Percentiles rank a stretch among this genome's conserved stretches.
Conservation (phyloP, 352 stramenopile species). For the Phytophthora rubi region DNA sequence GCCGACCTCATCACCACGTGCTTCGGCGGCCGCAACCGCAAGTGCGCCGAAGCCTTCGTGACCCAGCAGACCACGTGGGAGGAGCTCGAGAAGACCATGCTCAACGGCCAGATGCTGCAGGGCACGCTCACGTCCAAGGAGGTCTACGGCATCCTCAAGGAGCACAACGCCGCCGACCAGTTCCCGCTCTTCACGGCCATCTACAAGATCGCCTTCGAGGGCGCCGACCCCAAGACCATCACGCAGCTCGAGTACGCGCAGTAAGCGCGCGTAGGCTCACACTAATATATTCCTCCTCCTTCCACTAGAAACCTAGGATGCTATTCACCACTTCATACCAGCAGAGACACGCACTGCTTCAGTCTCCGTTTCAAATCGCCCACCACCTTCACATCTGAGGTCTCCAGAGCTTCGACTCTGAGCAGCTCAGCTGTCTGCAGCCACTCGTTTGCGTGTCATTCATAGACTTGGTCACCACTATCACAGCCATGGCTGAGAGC, state of each 20-base stretch:
- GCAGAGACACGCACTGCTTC: conserved; percentile 11
- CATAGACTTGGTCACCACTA: conserved; percentile 7
- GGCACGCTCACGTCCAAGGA: conserved; percentile 95
- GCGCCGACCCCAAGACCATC: conserved; percentile 85
- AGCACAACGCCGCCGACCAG: conserved; percentile 73
- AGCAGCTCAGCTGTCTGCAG: conserved; percentile 2
- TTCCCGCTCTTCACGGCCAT: conserved; percentile 94
- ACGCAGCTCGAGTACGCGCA: conserved; percentile 49
- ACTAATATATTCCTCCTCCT: conserved; percentile 30
- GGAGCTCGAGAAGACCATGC: conserved; percentile 92
- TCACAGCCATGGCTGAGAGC: conserved; percentile 24
- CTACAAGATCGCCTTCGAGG: conserved; percentile 95
- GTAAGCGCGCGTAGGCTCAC: conserved; percentile 12
- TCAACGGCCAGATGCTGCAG: conserved; percentile 99
- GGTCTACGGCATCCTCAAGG: conserved; percentile 92
- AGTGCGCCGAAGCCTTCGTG: conserved; percentile 96
- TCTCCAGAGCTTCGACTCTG: neutral
- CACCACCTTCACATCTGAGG: conserved; percentile 5
- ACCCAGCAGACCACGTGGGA: conserved; percentile 83
- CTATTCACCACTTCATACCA: neutral
- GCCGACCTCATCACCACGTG: conserved; percentile 98
- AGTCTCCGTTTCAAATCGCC: conserved; percentile 18
- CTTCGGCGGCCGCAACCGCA: conserved; percentile 97
- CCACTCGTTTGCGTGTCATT: conserved; percentile 28
- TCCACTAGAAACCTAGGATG: conserved; percentile 11